Evolutionary conservation across 192 early-diverging fungal species (phyloP).

Genomic region (Coemansia sp.): DNA sequence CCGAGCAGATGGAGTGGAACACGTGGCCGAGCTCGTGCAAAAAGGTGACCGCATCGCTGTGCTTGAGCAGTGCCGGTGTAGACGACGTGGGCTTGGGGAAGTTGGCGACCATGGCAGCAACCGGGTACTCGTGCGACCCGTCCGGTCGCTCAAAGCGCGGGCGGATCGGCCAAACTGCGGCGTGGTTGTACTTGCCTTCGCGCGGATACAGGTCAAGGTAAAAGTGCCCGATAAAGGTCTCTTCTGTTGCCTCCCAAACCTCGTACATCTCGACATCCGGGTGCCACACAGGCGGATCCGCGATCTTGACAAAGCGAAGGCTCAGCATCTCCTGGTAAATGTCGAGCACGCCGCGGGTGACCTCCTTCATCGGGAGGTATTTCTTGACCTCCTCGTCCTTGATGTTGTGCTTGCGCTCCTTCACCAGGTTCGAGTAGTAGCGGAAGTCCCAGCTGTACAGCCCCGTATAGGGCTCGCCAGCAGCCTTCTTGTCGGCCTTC

Average conservation of each 20-base stretch:
- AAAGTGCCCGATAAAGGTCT: slow-evolving; percentile 68
- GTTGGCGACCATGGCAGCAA: slow-evolving; percentile 73
- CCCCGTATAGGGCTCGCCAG: slow-evolving; percentile 60
- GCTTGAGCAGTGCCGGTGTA: slow-evolving; percentile 74
- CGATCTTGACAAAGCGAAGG: slow-evolving; percentile 66
- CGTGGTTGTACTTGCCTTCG: slow-evolving; percentile 73
- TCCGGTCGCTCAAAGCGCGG: slow-evolving; percentile 61
- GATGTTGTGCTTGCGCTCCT: slow-evolving; percentile 74
- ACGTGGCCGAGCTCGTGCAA: slow-evolving; percentile 85
- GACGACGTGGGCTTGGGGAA: slow-evolving; percentile 66
- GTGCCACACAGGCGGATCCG: slow-evolving; percentile 68
- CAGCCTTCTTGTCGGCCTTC: slow-evolving; percentile 53
- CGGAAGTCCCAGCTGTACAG: slow-evolving; percentile 72
- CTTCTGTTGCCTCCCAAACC: slow-evolving; percentile 67
- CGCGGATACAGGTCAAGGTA: slow-evolving; percentile 77
- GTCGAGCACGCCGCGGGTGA: slow-evolving; percentile 66
- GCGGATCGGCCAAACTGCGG: slow-evolving; percentile 78
- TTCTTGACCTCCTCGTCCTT: slow-evolving; percentile 77
- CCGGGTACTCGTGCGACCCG: slow-evolving; percentile 60
- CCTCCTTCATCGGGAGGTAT: slow-evolving; percentile 71
- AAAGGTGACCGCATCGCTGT: slow-evolving; percentile 77
- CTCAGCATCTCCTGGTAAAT: slow-evolving; percentile 76
- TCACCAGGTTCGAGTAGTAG: slow-evolving; percentile 71
- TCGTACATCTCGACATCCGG: slow-evolving; percentile 77
- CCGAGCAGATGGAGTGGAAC: slow-evolving; percentile 65